Conservation (phyloP, 495 filamentous ascomycete species). For the Penicillium paradoxum region DNA sequence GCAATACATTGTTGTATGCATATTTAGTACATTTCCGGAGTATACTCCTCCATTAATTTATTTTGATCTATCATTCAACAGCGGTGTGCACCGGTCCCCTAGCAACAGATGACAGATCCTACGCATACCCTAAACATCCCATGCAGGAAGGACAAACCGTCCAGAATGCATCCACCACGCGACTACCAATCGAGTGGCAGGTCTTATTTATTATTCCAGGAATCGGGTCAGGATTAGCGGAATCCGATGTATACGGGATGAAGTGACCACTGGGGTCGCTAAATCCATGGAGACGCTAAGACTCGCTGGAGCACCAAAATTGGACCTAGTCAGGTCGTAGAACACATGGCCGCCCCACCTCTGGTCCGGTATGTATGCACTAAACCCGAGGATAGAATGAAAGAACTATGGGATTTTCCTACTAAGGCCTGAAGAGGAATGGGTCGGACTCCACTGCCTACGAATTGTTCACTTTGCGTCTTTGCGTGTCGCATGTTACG, state of each 20-base stretch:
- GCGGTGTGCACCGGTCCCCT: conserved; percentile 26
- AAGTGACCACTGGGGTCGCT: conserved; percentile 4
- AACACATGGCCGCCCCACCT: conserved; percentile 22
- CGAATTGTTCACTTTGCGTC: conserved; percentile 9
- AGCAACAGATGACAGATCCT: conserved; percentile 27
- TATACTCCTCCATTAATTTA: background rate
- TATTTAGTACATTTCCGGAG: too few species aligned
- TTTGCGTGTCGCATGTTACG: conserved; percentile 3
- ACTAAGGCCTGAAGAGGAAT: conserved; percentile 6
- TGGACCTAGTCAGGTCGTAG: conserved; percentile 17
- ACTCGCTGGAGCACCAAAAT: background rate
- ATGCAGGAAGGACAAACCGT: background rate
- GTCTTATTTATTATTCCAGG: conserved; percentile 16
- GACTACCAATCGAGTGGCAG: conserved; percentile 10
- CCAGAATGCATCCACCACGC: background rate
- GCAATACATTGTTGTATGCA: too few species aligned
- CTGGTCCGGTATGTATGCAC: conserved; percentile 17
- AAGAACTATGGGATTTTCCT: conserved; percentile 5
- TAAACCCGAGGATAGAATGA: conserved; percentile 24
- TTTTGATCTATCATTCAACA: conserved; percentile 7
- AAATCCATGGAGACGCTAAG: background rate
- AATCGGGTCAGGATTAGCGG: conserved; percentile 7
- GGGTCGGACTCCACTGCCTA: conserved; percentile 14
- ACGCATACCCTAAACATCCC: conserved; percentile 8
- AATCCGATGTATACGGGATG: conserved; percentile 1